phyloP scores from a whole-genome alignment of 441 rosid species.

The Adansonia madagascariensis region DNA sequence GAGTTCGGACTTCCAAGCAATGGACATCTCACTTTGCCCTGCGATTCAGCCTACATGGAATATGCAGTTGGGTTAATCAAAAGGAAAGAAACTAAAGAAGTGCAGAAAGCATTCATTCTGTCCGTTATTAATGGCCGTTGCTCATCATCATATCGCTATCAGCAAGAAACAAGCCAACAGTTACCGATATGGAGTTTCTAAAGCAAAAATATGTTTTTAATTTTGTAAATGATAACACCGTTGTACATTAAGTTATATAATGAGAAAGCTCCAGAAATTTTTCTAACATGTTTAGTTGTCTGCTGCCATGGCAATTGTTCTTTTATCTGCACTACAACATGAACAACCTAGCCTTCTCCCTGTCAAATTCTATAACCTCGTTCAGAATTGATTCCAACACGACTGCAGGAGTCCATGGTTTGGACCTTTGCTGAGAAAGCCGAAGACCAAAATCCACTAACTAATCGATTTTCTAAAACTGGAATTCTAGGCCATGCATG shows the following conservation, averaged over 20 bases:
- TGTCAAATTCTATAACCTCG: not conserved
- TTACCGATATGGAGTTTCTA: slow-evolving; percentile 19
- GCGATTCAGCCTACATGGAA: slow-evolving; percentile 40
- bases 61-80: slow-evolving; percentile 28
- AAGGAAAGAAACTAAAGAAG: slow-evolving; percentile 15
- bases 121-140: slow-evolving; percentile 21
- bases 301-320: not conserved
- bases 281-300: not conserved
- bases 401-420: not conserved
- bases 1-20: slow-evolving; percentile 36
- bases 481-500: not conserved
- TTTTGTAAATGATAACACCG: not conserved
- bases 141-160: slow-evolving; percentile 1
- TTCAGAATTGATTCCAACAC: not conserved
- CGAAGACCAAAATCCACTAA: not conserved
- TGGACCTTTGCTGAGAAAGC: not conserved
- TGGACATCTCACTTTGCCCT: slow-evolving; percentile 43
- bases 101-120: slow-evolving; percentile 35
- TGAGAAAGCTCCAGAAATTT: not conserved
- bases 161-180: slow-evolving; percentile 19
- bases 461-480: not conserved
- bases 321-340: not conserved
- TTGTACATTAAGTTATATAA: slow-evolving; percentile 14
- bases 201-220: not conserved
- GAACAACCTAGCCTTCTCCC: not conserved